Conservation (phyloP, 1,284 basidiomycete species). For the Cutaneotrichosporon mucoides region DNA sequence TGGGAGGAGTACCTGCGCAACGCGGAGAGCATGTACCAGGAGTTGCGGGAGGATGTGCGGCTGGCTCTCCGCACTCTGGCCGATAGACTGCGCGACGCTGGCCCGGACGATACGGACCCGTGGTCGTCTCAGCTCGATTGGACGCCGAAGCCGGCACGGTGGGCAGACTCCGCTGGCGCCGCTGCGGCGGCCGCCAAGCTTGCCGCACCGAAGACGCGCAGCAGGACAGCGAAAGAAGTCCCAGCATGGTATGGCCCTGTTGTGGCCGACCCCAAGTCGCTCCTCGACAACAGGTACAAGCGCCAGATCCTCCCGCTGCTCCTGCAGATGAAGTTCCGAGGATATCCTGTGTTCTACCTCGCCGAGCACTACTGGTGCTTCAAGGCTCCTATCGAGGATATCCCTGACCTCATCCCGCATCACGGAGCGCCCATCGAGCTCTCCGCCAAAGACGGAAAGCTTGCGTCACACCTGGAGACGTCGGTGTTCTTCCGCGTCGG, state of each 20-base stretch:
- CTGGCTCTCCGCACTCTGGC: constrained; percentile 65
- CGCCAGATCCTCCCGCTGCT: constrained; percentile 42
- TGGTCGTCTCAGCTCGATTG: constrained; percentile 94
- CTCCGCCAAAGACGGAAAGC: constrained; percentile 20
- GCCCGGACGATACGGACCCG: constrained; percentile 59
- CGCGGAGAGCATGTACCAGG: constrained; percentile 73
- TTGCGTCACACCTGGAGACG: constrained; percentile 19
- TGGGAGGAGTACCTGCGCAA: constrained; percentile 79
- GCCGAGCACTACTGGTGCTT: constrained; percentile 48
- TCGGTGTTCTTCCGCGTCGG: constrained; percentile 37
- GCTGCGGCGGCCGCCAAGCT: neutral
- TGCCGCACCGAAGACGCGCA: too few relatives aligned
- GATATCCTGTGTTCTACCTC: constrained; percentile 44
- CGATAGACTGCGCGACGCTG: constrained; percentile 55
- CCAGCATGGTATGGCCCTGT: constrained; percentile 29
- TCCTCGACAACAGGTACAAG: constrained; percentile 22
- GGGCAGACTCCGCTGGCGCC: constrained; percentile 28
- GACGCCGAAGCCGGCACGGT: constrained; percentile 80
- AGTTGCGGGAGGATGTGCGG: constrained; percentile 70
- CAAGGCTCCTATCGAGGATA: constrained; percentile 31
- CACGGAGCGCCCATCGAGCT: constrained; percentile 36
- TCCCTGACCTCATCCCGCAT: constrained; percentile 22
- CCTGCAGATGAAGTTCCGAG: constrained; percentile 41
- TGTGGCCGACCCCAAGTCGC: constrained; percentile 7
- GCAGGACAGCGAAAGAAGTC: neutral